A percentile compares a stretch with the other conserved stretches of the same genome.
Evolutionary conservation across 2,329 filamentous ascomycete genomes (phyloP).

Genomic region (Cladophialophora bantiana): DNA sequence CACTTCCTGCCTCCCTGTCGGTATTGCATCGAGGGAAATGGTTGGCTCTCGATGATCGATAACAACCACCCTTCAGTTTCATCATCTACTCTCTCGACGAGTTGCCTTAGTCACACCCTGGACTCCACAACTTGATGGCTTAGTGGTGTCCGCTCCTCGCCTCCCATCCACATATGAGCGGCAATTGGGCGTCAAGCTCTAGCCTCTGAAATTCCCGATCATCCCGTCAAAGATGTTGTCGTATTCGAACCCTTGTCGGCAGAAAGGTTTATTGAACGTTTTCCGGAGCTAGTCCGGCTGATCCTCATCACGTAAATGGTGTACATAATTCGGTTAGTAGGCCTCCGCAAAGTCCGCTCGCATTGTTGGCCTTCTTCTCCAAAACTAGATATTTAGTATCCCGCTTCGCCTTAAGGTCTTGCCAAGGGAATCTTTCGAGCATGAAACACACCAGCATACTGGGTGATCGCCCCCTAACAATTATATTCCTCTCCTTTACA

Average conservation of each 20-base stretch:
- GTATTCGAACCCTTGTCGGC: background rate
- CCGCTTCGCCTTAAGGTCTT: too few species aligned
- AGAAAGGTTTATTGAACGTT: too few species aligned
- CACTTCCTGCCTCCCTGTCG: slow-evolving; percentile 19
- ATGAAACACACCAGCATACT: too few species aligned
- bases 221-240: background rate
- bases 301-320: slow-evolving; percentile 46
- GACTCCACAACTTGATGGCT: background rate
- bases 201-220: background rate
- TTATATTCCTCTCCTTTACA: too few species aligned
- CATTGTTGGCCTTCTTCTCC: too few species aligned
- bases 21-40: slow-evolving; percentile 9
- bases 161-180: background rate
- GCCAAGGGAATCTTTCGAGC: too few species aligned
- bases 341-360: too few species aligned
- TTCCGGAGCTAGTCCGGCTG: too few species aligned
- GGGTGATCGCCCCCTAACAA: too few species aligned
- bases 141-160: background rate
- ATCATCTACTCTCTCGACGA: background rate
- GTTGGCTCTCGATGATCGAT: slow-evolving; percentile 27
- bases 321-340: too few species aligned
- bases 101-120: background rate
- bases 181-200: background rate
- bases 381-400: too few species aligned
- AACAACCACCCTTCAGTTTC: slow-evolving; percentile 23